Conservation (phyloP, 2,329 filamentous ascomycete genomes). For the Talaromyces sp. region DNA sequence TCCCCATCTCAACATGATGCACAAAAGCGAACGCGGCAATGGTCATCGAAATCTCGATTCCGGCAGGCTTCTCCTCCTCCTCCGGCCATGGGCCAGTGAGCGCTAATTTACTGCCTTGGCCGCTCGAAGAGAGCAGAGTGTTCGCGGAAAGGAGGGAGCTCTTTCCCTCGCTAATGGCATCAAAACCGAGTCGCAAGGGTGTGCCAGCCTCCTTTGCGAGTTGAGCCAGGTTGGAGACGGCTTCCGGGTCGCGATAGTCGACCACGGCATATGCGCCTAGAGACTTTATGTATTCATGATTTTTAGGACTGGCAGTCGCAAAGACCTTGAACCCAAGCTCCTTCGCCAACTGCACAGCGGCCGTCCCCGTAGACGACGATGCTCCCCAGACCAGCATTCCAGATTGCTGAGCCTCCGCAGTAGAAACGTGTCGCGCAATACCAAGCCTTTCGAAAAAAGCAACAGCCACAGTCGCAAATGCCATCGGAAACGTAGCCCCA, state of each 20-base stretch:
- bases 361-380: slow-evolving; percentile 42
- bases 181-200: background rate
- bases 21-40: slow-evolving; percentile 3
- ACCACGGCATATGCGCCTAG: slow-evolving; percentile 44
- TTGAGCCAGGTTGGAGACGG: background rate
- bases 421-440: background rate
- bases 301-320: slow-evolving; percentile 35
- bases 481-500: slow-evolving; percentile 8
- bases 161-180: background rate
- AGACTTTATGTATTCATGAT: slow-evolving; percentile 41
- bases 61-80: slow-evolving; percentile 1
- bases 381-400: slow-evolving; percentile 49
- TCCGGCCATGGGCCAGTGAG: background rate
- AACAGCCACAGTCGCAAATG: slow-evolving; percentile 6
- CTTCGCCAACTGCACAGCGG: slow-evolving; percentile 42
- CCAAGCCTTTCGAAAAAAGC: slow-evolving; percentile 1
- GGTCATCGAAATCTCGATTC: slow-evolving; percentile 6
- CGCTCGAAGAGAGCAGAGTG: background rate
- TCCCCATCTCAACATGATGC: slow-evolving; percentile 8
- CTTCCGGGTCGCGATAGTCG: slow-evolving; percentile 35
- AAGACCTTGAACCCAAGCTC: slow-evolving; percentile 42
- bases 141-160: background rate
- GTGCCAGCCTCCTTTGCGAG: slow-evolving; percentile 4
- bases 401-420: slow-evolving; percentile 26
- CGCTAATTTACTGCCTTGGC: background rate